A percentile compares a stretch with the other conserved stretches of the same genome.
phyloP scores from a whole-genome alignment of 164 flowering plant species.

The Akebia trifoliata region DNA sequence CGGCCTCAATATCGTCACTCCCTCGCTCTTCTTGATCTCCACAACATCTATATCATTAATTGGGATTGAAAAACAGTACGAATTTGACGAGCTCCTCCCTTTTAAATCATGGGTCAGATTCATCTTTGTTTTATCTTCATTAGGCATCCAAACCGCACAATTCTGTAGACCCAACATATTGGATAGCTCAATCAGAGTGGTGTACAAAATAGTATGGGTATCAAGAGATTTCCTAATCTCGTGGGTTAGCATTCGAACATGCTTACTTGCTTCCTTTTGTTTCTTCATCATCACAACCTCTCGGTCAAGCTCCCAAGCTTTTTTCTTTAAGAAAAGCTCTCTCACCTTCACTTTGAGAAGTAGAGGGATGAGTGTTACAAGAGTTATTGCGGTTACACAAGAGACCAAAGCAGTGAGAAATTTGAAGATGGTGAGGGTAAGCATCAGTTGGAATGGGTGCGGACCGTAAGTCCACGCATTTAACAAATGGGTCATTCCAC shows the following conservation, averaged over 20 bases:
- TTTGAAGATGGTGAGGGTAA: slow-evolving; percentile 80
- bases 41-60: slow-evolving; percentile 55
- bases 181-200: slow-evolving; percentile 88
- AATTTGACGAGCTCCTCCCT: slow-evolving; percentile 31
- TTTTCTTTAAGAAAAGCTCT: slow-evolving; percentile 80
- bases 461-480: slow-evolving; percentile 85
- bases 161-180: slow-evolving; percentile 70
- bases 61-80: slow-evolving; percentile 33
- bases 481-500: slow-evolving; percentile 89
- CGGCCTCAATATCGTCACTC: slow-evolving; percentile 52
- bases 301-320: slow-evolving; percentile 81
- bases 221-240: slow-evolving; percentile 91
- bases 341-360: slow-evolving; percentile 88
- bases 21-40: slow-evolving; percentile 48
- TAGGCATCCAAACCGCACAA: slow-evolving; percentile 97
- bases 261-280: slow-evolving; percentile 73
- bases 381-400: slow-evolving; percentile 85
- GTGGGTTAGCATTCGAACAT: slow-evolving; percentile 96
- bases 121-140: slow-evolving; percentile 62
- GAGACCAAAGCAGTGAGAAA: slow-evolving; percentile 91
- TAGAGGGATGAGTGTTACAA: slow-evolving; percentile 76
- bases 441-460: slow-evolving; percentile 70
- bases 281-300: slow-evolving; percentile 84
- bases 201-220: slow-evolving; percentile 78
- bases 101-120: slow-evolving; percentile 64